A percentile compares a stretch with the other conserved stretches of the same genome.
Evolutionary conservation across 495 filamentous ascomycete species (phyloP).

Genomic region (Tuber indicum): DNA sequence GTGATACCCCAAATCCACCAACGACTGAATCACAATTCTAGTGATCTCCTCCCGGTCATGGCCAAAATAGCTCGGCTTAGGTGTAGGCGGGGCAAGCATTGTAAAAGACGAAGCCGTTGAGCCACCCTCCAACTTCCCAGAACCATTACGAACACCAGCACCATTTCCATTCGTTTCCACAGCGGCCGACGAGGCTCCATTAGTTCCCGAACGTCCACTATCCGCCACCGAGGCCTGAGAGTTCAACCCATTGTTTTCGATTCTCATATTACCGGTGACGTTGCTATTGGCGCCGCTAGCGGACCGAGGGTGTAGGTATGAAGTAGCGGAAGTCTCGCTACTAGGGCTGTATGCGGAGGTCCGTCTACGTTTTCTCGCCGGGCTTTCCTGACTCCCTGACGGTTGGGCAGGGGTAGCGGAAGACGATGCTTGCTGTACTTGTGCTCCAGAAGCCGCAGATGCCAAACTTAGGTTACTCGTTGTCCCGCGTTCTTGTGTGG

Average conservation of each 20-base stretch:
- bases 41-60: slow-evolving; percentile 93
- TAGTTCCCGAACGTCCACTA: slow-evolving; percentile 15
- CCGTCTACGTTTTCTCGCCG: slow-evolving; percentile 37
- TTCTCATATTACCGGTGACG: slow-evolving; percentile 39
- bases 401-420: slow-evolving; percentile 27
- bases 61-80: slow-evolving; percentile 56
- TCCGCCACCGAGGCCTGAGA: slow-evolving; percentile 32
- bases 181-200: slow-evolving; percentile 33
- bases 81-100: slow-evolving; percentile 41
- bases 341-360: slow-evolving; percentile 37
- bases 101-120: slow-evolving; percentile 40
- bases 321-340: slow-evolving; percentile 26
- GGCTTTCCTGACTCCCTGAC: slow-evolving; percentile 30
- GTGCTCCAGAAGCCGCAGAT: slow-evolving; percentile 25
- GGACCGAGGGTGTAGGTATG: slow-evolving; percentile 14
- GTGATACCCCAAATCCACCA: slow-evolving; percentile 80
- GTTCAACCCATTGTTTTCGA: slow-evolving; percentile 36
- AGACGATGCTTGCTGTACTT: slow-evolving; percentile 27
- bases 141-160: slow-evolving; percentile 35
- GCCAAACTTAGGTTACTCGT: slow-evolving; percentile 18
- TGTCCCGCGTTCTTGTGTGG: slow-evolving; percentile 24
- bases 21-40: slow-evolving; percentile 81
- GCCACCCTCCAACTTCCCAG: slow-evolving; percentile 32
- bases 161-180: slow-evolving; percentile 40
- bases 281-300: slow-evolving; percentile 18